Evolutionary conservation across 371 early-diverging fungal species (phyloP), one percentile per base, ranked within the genome.

Genomic region (Saksenaea vasiformis): DNA sequence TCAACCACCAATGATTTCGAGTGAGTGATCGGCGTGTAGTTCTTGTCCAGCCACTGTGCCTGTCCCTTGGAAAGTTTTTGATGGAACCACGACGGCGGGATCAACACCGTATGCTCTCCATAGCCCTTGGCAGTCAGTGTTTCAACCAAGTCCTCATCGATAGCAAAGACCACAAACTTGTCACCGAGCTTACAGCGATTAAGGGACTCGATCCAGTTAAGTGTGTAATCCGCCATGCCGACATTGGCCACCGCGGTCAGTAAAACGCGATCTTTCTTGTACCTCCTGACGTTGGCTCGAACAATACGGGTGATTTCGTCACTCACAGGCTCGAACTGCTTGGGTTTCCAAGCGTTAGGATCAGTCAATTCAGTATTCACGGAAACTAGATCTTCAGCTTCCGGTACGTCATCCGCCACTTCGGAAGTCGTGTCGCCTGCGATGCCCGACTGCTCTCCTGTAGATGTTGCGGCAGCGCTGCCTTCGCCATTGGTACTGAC

Each of bases 171-270:
- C 19, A 77, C 56, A 28, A 62, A 77, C 31, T 64, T 67, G 28
- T 47, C 62, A 3, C 57, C 69, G 39, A 64, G 62, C 11, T 67
- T 51, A 2, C 69, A 67, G 5, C 63, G 65, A 19, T 56, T 41
- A n/a, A 77, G 62, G 0, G 77, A 77, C 43, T 77, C 71, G n/a
- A 73, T 71, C 77, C 77, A 77, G 61, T 77, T 77, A 15, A 77
- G 56, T 1, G 74, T 73, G 47, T 73, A 73, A 13, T 73, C 71
- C 7, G 71, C 58, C 77, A 77, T 77, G 28, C 77, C 77, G 28
- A 51, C 55, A 34, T 73, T 77, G 26, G 66, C 77, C 27, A 78
- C 77, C 5, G 77, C 73, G 13, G 69, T 73, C 31, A 77, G 38
- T 22, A 77, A 39, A 15, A 71, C 55, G n/a, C 22, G 56, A 1